Evolutionary conservation across 805 yeast genomes (phyloP).

Genomic region (Sugiyamaella marilandica): DNA sequence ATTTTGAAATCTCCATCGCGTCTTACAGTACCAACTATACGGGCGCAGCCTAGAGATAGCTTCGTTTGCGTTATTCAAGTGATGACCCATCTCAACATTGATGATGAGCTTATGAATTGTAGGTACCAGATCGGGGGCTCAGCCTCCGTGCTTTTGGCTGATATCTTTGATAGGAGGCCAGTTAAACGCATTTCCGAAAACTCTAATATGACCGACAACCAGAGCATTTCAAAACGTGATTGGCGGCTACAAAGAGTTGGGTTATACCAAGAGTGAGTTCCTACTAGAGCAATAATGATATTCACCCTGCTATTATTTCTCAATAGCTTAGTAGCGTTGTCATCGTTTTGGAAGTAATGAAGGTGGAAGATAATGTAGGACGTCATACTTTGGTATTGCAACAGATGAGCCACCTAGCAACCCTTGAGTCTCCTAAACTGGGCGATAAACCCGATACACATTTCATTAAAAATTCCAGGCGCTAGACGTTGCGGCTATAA

Average conservation of each 20-base stretch:
- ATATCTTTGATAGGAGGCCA: too few species aligned
- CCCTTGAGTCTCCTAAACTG: constrained; percentile 4
- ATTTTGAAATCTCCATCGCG: background rate
- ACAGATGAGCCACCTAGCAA: constrained; percentile 4
- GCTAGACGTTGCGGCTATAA: too few species aligned
- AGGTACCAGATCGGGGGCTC: constrained; percentile 1
- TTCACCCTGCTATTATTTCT: too few species aligned
- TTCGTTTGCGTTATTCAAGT: background rate
- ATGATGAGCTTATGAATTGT: constrained; percentile 7
- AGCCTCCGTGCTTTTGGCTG: too few species aligned
- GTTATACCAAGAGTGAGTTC: too few species aligned
- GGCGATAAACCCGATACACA: background rate
- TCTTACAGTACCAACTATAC: background rate
- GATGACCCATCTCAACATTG: background rate
- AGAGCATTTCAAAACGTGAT: too few species aligned
- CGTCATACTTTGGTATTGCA: background rate
- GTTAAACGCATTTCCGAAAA: too few species aligned
- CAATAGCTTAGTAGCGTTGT: too few species aligned
- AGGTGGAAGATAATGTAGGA: constrained; percentile 4
- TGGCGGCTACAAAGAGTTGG: too few species aligned
- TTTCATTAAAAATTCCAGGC: background rate
- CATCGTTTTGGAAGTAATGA: background rate
- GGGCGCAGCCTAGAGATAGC: background rate
- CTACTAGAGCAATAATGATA: too few species aligned
- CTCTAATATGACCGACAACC: too few species aligned